These are phyloP conservation scores for Kalmusia sp. DNA, from an alignment of 2,329 filamentous ascomycete species.

Conservation along the genomic window DNA sequence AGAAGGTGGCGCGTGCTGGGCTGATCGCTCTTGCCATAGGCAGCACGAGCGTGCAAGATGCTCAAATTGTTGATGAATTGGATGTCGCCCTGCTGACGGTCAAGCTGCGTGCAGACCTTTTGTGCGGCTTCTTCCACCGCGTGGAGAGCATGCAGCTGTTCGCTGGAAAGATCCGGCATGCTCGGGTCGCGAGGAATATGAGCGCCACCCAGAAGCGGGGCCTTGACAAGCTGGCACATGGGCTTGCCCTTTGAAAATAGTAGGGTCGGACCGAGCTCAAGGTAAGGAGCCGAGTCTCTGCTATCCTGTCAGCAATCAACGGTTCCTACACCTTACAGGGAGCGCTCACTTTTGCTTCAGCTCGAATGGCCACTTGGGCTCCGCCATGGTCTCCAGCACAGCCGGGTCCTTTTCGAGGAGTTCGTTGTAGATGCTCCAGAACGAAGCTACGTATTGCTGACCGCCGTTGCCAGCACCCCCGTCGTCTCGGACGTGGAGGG, in stretches of 20 bases:
- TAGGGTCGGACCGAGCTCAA: constrained; percentile 42
- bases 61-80: constrained; percentile 47
- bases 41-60: constrained; percentile 46
- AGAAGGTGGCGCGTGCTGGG: constrained; percentile 43
- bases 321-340: not conserved
- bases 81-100: constrained; percentile 45
- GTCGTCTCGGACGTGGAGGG: constrained; percentile 43
- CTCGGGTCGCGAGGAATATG: constrained; percentile 35
- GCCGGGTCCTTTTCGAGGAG: constrained; percentile 39
- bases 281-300: constrained; percentile 37
- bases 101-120: constrained; percentile 37
- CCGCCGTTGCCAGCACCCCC: constrained; percentile 39
- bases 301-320: not conserved
- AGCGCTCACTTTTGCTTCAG: constrained; percentile 44
- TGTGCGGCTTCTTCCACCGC: constrained; percentile 37
- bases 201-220: constrained; percentile 44
- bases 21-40: constrained; percentile 33
- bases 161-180: constrained; percentile 38
- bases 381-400: constrained; percentile 44
- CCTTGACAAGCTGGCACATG: constrained; percentile 47
- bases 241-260: constrained; percentile 45
- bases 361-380: constrained; percentile 46
- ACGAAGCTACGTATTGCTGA: constrained; percentile 41
- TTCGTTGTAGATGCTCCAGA: constrained; percentile 46
- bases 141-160: constrained; percentile 39